phyloP scores from a whole-genome alignment of 2,329 filamentous ascomycete species.

The Onygena corvina region DNA sequence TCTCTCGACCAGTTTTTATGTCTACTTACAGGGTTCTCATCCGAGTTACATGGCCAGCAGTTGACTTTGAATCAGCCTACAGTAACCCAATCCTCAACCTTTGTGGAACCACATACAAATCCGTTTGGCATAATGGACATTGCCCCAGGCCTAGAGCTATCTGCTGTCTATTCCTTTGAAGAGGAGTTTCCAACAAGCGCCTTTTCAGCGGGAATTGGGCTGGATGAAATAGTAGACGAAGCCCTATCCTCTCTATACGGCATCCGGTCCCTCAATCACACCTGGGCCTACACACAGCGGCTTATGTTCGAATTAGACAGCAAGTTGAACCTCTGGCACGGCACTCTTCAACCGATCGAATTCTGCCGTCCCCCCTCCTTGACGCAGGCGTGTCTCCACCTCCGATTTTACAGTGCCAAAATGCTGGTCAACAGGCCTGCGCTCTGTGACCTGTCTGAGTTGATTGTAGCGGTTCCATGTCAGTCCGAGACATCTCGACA shows the following conservation, averaged over 20 bases:
- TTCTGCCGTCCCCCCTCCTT: background rate
- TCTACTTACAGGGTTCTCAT: constrained; percentile 29
- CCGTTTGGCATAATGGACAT: background rate
- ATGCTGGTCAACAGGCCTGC: constrained; percentile 32
- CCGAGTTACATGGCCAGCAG: constrained; percentile 20
- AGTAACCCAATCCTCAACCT: constrained; percentile 20
- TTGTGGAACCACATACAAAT: background rate
- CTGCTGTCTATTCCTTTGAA: background rate
- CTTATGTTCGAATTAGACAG: constrained; percentile 21
- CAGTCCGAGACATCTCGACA: constrained; percentile 22
- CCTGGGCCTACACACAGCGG: constrained; percentile 27
- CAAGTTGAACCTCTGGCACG: constrained; percentile 26
- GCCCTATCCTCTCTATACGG: constrained; percentile 26
- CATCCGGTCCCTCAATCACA: constrained; percentile 19
- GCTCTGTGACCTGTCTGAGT: constrained; percentile 22
- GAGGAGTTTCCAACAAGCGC: background rate
- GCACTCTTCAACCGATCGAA: constrained; percentile 2
- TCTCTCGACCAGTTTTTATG: constrained; percentile 27
- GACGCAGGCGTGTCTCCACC: constrained; percentile 13
- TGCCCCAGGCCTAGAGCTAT: background rate
- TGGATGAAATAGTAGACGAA: constrained; percentile 22
- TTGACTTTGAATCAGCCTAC: constrained; percentile 24
- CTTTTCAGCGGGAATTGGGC: constrained; percentile 13
- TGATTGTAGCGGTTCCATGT: constrained; percentile 23
- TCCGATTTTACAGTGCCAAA: constrained; percentile 24